Base-by-base conservation (phyloP, 2,329 filamentous ascomycete species). In the Epichloe scottii region DNA sequence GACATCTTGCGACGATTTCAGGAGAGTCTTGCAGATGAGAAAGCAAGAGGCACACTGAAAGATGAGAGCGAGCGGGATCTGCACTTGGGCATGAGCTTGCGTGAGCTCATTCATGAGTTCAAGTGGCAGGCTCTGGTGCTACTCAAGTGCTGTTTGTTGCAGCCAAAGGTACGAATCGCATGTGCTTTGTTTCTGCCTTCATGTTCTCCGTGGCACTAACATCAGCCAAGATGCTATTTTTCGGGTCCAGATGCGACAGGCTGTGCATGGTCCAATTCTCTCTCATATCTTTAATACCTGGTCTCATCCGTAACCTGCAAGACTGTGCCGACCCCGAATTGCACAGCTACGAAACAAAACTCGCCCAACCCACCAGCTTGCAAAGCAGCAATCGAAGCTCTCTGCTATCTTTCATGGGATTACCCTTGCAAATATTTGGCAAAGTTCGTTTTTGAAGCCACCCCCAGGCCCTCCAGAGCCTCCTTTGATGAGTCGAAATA, bases 221-320 rank as follows among this genome's bases (percentile, higher is more conserved):
- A 30, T 15, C 5, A 10, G 2, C 12, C 2, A 33, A 95, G 90
- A 97, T 97, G 86, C 82, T 98, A 50, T 97, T 98, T 72, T 98
- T 97, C 62, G 90, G 93, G 55, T 89, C 91, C n/a, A 83, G 89
- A 60, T 97, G 93, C 68, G 93, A 98, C 68, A 80, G 87, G 57
- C 73, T 98, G 58, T 98, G 93, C 77, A 95, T 97, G 87, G 90
- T 95, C 70, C 93, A 98, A 67, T 98, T 97, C 71, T 93, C 91
- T 42, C 78, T 98, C 44, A 85, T 98, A 59, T 96, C 91, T 49
- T 75, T 98, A 62, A 94, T 98, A 71, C 93, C 93, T 45, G 89
- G 90, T 53, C 79, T 98, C 52, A 83, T 97, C 62, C 82, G 88
- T 61, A 89, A 86, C 60, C 78, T 98, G n/a, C 84, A 94, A 68